These are phyloP conservation scores for Lophiotrema nucula DNA, from an alignment of 495 filamentous ascomycete species.

Conservation along the genomic window DNA sequence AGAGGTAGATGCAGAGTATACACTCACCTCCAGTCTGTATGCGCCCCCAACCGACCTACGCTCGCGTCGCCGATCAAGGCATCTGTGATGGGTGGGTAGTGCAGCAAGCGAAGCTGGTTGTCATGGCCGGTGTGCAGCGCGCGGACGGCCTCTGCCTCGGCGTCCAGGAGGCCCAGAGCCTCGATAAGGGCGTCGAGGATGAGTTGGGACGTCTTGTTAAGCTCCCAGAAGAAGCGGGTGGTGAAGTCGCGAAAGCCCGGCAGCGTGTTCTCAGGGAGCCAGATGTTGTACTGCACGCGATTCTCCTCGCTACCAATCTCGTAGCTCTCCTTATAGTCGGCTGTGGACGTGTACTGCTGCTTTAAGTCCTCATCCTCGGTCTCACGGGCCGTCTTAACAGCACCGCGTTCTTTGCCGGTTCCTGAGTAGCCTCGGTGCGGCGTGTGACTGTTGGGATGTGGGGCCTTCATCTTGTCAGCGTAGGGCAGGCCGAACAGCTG, in stretches of 20 bases:
- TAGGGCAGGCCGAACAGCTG: conserved; percentile 48
- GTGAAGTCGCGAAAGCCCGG: conserved; percentile 62
- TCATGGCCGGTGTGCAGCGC: conserved; percentile 21
- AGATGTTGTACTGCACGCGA: conserved; percentile 60
- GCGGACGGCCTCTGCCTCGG: neutral
- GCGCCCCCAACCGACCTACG: conserved; percentile 1
- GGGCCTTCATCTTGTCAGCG: conserved; percentile 55
- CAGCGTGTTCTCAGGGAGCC: conserved; percentile 58
- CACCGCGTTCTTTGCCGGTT: conserved; percentile 44
- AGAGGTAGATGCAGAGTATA: neutral
- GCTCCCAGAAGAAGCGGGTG: conserved; percentile 51
- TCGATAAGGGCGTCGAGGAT: conserved; percentile 29
- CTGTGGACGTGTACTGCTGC: conserved; percentile 31
- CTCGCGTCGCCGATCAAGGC: neutral
- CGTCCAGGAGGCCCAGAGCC: conserved; percentile 17
- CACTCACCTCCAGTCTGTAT: conserved; percentile 27
- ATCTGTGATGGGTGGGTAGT: conserved; percentile 61
- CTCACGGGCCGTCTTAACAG: conserved; percentile 63
- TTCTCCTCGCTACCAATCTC: conserved; percentile 64
- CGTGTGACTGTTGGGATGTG: conserved; percentile 57
- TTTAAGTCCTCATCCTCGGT: conserved; percentile 51
- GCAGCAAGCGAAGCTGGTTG: conserved; percentile 60
- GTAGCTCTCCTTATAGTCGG: conserved; percentile 58
- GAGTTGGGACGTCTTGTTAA: conserved; percentile 14
- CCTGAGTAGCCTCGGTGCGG: conserved; percentile 66